Conservation (phyloP, 495 filamentous ascomycete genomes). For the Aspergillus bertholletiae region DNA sequence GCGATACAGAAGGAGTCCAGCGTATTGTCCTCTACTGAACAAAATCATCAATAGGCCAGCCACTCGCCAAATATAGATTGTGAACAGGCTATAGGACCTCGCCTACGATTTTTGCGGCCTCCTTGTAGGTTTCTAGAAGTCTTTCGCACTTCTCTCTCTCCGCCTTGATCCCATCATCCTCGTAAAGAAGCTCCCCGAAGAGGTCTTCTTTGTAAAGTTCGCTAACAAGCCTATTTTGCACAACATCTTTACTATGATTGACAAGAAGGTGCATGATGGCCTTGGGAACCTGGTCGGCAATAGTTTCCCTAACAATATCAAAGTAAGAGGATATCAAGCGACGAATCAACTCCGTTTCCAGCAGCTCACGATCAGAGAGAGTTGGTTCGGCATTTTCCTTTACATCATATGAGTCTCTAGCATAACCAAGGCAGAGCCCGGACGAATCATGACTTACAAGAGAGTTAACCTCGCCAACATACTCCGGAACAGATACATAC, state of each 20-base stretch:
- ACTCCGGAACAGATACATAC: constrained; percentile 32
- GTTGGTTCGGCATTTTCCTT: constrained; percentile 63
- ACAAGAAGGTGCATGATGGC: constrained; percentile 98
- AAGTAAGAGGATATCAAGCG: constrained; percentile 96
- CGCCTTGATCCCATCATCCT: constrained; percentile 94
- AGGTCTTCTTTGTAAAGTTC: constrained; percentile 93
- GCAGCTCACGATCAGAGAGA: constrained; percentile 88
- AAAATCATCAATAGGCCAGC: neutral
- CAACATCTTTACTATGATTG: constrained; percentile 95
- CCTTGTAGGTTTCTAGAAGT: constrained; percentile 87
- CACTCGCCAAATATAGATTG: neutral
- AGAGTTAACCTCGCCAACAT: constrained; percentile 48
- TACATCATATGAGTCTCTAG: constrained; percentile 27
- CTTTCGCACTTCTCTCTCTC: constrained; percentile 98
- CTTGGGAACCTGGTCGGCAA: constrained; percentile 97
- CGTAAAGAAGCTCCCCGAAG: constrained; percentile 91
- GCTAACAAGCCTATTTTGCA: constrained; percentile 94
- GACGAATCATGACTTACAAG: constrained; percentile 51
- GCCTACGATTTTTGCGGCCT: constrained; percentile 95
- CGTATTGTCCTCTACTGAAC: neutral
- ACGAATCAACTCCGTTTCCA: constrained; percentile 96
- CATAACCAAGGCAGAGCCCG: neutral
- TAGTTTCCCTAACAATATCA: constrained; percentile 95
- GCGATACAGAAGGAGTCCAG: neutral
- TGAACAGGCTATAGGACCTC: constrained; percentile 70